These are phyloP conservation scores for Anisodus tanguticus DNA, from an alignment of 257 asterid genomes.

Conservation along the genomic window DNA sequence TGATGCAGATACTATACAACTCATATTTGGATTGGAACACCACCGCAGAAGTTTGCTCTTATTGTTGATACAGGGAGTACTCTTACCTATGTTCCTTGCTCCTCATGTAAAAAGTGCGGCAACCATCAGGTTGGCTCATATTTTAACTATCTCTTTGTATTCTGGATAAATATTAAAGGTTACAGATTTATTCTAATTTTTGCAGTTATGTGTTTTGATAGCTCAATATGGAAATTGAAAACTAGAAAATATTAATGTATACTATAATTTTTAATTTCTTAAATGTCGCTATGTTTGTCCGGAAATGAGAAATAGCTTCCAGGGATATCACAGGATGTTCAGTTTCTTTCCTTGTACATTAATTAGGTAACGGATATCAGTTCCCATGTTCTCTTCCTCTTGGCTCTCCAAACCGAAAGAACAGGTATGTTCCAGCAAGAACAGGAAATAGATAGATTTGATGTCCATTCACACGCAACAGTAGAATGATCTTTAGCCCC, in stretches of 20 bases:
- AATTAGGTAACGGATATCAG: neutral
- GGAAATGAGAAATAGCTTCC: neutral
- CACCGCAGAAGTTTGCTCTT: slow-evolving; percentile 82
- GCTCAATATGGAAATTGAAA: neutral
- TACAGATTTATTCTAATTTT: slow-evolving; percentile 12
- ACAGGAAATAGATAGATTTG: neutral
- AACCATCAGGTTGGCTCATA: slow-evolving; percentile 65
- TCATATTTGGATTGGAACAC: slow-evolving; percentile 83
- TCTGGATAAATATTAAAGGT: neutral
- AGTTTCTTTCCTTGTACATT: neutral
- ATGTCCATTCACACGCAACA: neutral
- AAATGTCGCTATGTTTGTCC: neutral
- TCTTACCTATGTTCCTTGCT: slow-evolving; percentile 81
- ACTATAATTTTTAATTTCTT: neutral
- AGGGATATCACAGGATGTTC: neutral
- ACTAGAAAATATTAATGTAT: neutral
- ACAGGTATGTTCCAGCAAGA: neutral
- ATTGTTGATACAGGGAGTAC: slow-evolving; percentile 88
- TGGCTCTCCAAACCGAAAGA: neutral
- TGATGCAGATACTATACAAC: slow-evolving; percentile 75
- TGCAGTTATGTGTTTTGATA: neutral
- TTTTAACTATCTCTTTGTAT: neutral
- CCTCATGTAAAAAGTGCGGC: slow-evolving; percentile 81
- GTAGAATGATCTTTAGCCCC: neutral
- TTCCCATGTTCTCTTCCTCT: neutral